Conservation (phyloP, 164 flowering plant species). For the Warburgia ugandensis region DNA sequence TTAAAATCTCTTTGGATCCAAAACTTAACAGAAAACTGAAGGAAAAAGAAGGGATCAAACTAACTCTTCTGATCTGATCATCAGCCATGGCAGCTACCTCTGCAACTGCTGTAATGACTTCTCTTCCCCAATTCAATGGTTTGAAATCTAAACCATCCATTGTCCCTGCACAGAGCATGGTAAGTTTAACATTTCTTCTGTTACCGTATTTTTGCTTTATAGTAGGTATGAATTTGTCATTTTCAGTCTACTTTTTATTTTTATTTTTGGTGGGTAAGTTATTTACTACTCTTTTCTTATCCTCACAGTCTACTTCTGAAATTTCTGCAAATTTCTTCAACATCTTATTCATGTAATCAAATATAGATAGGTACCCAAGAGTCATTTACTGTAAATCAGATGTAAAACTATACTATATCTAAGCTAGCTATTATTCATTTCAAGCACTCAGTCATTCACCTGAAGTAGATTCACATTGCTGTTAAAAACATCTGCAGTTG, state of each 20-base stretch:
- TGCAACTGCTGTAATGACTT: slow-evolving; percentile 37
- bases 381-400: neutral
- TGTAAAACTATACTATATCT: neutral
- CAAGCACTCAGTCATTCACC: neutral
- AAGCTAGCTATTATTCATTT: neutral
- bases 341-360: neutral
- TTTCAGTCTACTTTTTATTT: neutral
- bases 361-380: neutral
- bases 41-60: neutral
- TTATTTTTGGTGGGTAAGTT: neutral
- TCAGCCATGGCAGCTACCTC: slow-evolving; percentile 24
- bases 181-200: slow-evolving; percentile 15
- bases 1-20: neutral
- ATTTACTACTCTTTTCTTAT: neutral
- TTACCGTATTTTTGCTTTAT: neutral
- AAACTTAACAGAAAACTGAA: neutral
- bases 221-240: neutral
- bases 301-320: too few species aligned
- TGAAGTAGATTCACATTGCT: neutral
- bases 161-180: slow-evolving; percentile 39
- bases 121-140: slow-evolving; percentile 72
- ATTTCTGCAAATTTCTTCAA: too few species aligned
- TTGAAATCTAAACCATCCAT: slow-evolving; percentile 37
- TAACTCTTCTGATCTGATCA: neutral
- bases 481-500: neutral